Conservation (phyloP, 2,329 filamentous ascomycete species). For the Alternaria arborescens region DNA sequence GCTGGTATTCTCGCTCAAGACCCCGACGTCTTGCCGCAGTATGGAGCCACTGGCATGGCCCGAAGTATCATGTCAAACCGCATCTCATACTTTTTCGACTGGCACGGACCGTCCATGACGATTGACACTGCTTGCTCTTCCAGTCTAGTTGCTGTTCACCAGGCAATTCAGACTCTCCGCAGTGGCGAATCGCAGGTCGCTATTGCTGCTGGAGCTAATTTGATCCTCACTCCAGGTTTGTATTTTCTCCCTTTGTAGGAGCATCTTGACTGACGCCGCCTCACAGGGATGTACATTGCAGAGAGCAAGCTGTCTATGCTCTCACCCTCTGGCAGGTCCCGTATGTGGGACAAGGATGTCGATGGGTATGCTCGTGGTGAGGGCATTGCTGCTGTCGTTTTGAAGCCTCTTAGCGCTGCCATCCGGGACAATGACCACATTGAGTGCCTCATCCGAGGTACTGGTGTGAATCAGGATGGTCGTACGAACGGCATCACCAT, state of each 20-base stretch:
- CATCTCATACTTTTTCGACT: no score
- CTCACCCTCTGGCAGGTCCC: conserved; percentile 32
- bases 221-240: conserved; percentile 23
- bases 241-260: no score
- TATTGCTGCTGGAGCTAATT: conserved; percentile 22
- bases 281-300: no score
- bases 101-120: conserved; percentile 30
- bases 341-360: conserved; percentile 51
- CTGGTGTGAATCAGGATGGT: conserved; percentile 52
- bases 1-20: no score
- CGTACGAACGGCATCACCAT: conserved; percentile 52
- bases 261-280: no score
- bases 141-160: conserved; percentile 41
- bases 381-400: conserved; percentile 59
- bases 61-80: no score
- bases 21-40: no score
- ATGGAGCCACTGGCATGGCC: no score
- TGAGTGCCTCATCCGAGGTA: conserved; percentile 51
- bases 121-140: conserved; percentile 53
- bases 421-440: conserved; percentile 58
- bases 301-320: conserved; percentile 41
- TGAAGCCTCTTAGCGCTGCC: conserved; percentile 62
- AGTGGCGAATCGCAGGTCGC: conserved; percentile 25
- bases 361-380: conserved; percentile 64
- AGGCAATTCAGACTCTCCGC: conserved; percentile 24